Percentiles rank a stretch among this genome's conserved stretches.
Conservation (phyloP, 768 basidiomycete genomes). For the Boletus bicolor region DNA sequence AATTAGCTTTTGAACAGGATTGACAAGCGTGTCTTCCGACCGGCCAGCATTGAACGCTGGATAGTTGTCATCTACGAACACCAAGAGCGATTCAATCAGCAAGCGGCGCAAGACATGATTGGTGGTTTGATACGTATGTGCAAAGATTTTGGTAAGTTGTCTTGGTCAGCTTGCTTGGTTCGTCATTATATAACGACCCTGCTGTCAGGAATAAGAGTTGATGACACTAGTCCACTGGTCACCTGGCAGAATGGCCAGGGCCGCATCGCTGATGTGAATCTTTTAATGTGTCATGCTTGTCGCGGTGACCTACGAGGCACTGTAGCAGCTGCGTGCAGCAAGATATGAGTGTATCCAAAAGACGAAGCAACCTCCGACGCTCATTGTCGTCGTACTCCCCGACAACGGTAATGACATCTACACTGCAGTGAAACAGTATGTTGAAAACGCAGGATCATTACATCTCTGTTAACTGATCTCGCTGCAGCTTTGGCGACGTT, state of each 20-base stretch:
- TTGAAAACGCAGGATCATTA: conserved; percentile 10
- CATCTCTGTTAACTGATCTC: not conserved
- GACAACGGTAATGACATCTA: conserved; percentile 77
- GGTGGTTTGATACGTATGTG: conserved; percentile 38
- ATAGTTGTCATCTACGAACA: conserved; percentile 66
- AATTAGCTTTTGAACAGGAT: conserved; percentile 43
- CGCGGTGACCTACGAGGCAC: not conserved
- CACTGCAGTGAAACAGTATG: conserved; percentile 74
- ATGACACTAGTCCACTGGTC: conserved; percentile 41
- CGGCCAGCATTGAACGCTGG: conserved; percentile 55
- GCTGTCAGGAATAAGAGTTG: conserved; percentile 54
- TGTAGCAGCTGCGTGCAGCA: conserved; percentile 48
- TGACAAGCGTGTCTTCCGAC: conserved; percentile 65
- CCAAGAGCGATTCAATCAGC: conserved; percentile 49
- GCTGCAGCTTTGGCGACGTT: conserved; percentile 67
- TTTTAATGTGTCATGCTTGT: not conserved
- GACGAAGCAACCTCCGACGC: conserved; percentile 43
- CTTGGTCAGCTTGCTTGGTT: not conserved
- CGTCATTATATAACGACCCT: not conserved
- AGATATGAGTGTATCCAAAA: conserved; percentile 46
- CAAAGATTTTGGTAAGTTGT: conserved; percentile 42
- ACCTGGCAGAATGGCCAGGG: conserved; percentile 59
- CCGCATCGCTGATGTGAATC: conserved; percentile 43
- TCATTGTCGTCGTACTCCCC: conserved; percentile 69
- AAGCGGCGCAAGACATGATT: conserved; percentile 53